These are phyloP conservation scores for Rhizopogon salebrosus DNA, from an alignment of 768 basidiomycete genomes.

Conservation along the genomic window DNA sequence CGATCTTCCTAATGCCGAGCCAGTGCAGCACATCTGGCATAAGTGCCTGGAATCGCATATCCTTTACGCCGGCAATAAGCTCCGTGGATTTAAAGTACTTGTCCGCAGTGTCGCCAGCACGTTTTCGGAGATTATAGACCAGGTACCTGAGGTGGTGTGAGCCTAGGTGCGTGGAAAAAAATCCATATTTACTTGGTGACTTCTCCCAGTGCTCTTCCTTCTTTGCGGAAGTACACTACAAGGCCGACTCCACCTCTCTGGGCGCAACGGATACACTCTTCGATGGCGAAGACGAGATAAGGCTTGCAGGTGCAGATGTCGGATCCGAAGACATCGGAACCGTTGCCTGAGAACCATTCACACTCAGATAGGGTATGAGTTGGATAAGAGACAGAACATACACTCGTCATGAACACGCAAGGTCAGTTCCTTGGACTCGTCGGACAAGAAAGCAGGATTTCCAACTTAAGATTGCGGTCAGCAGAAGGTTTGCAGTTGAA, in stretches of 20 bases:
- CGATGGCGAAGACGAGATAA: slow-evolving; percentile 88
- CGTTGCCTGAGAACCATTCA: slow-evolving; percentile 56
- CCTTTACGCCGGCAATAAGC: slow-evolving; percentile 90
- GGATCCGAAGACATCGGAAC: slow-evolving; percentile 94
- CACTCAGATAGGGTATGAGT: background rate
- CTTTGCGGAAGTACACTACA: slow-evolving; percentile 92
- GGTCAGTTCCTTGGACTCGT: slow-evolving; percentile 75
- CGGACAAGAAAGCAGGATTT: slow-evolving; percentile 70
- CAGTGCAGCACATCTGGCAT: slow-evolving; percentile 98
- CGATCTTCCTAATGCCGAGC: slow-evolving; percentile 87
- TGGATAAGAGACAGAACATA: slow-evolving; percentile 24
- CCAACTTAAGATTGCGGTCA: slow-evolving; percentile 50
- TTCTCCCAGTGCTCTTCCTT: slow-evolving; percentile 90
- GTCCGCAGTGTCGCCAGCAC: slow-evolving; percentile 88
- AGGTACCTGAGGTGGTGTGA: slow-evolving; percentile 54
- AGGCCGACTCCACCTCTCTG: slow-evolving; percentile 87
- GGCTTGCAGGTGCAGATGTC: slow-evolving; percentile 93
- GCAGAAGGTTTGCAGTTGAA: background rate
- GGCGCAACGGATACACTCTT: slow-evolving; percentile 83
- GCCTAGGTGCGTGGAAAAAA: background rate
- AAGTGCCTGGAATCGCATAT: slow-evolving; percentile 90
- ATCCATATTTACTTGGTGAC: slow-evolving; percentile 69
- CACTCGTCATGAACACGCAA: slow-evolving; percentile 94
- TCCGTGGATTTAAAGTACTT: slow-evolving; percentile 94
- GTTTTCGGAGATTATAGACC: slow-evolving; percentile 95